These are phyloP conservation scores for Stagonosporopsis cucurbitacearum DNA, from an alignment of 2,329 filamentous ascomycete genomes.

Conservation along the genomic window DNA sequence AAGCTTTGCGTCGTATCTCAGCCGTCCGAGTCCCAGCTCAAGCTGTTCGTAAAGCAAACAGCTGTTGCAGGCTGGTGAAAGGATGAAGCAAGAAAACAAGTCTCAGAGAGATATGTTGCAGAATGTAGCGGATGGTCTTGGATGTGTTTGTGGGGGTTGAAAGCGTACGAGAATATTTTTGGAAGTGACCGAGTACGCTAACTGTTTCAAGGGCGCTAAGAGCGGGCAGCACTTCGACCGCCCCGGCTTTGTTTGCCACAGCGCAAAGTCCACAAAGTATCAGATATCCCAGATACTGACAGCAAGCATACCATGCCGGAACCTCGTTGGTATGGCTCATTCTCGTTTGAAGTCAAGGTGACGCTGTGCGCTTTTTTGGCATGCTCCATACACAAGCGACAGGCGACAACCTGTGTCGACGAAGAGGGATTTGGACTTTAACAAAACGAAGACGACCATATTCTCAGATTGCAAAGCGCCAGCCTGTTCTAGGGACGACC, in stretches of 20 bases:
- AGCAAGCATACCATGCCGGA: not conserved
- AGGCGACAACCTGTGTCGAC: not conserved
- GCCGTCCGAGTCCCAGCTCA: conserved; percentile 5
- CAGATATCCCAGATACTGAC: not conserved
- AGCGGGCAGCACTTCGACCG: conserved; percentile 10
- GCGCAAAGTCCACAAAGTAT: not conserved
- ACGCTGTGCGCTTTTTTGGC: not conserved
- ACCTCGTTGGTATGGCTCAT: not conserved
- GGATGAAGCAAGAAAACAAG: conserved; percentile 3
- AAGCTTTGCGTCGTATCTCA: conserved; percentile 17
- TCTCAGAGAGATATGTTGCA: conserved; percentile 4
- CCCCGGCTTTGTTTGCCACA: conserved; percentile 1
- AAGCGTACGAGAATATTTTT: conserved; percentile 17
- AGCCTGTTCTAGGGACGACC: not conserved
- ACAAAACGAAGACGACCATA: no score
- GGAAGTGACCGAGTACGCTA: conserved; percentile 6
- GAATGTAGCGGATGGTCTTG: conserved; percentile 5
- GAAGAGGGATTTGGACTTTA: no score
- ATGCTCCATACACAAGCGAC: not conserved
- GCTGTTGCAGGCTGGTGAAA: conserved; percentile 1
- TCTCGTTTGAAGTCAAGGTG: not conserved
- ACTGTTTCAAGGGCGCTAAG: not conserved
- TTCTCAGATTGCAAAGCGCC: no score
- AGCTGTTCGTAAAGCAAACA: conserved; percentile 4
- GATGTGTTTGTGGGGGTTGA: conserved; percentile 13